Conservation (phyloP, 495 filamentous ascomycete genomes). For the Rusavskia elegans region DNA sequence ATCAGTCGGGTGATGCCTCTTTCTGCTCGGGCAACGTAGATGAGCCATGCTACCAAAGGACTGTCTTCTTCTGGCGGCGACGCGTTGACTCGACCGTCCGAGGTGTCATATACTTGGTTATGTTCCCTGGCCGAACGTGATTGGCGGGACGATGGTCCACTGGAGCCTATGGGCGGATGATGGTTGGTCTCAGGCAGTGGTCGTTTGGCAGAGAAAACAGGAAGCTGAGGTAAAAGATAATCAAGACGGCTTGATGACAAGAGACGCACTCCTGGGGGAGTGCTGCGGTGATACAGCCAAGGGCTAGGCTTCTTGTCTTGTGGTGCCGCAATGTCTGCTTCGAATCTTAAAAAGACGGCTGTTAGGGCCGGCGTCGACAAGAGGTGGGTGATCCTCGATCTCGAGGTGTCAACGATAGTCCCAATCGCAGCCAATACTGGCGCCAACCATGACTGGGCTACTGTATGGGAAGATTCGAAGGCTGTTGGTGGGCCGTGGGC, state of each 20-base stretch:
- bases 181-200: conserved; percentile 22
- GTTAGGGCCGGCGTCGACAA: conserved; percentile 62
- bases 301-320: conserved; percentile 29
- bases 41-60: conserved; percentile 67
- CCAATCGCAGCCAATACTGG: conserved; percentile 68
- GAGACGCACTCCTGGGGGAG: conserved; percentile 28
- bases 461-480: conserved; percentile 28
- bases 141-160: conserved; percentile 24
- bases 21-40: conserved; percentile 49
- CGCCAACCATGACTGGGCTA: conserved; percentile 41
- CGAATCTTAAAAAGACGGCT: conserved; percentile 46
- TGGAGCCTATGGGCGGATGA: conserved; percentile 42
- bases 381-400: conserved; percentile 59
- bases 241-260: conserved; percentile 37
- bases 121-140: conserved; percentile 8
- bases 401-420: conserved; percentile 64
- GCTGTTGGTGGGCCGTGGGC: not conserved
- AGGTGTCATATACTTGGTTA: conserved; percentile 20
- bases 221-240: conserved; percentile 36
- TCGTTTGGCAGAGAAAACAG: conserved; percentile 20
- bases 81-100: conserved; percentile 12
- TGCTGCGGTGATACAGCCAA: conserved; percentile 30
- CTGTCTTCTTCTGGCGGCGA: conserved; percentile 53
- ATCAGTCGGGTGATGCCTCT: conserved; percentile 50
- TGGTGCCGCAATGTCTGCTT: conserved; percentile 24